A percentile compares a stretch with the other conserved stretches of the same genome.
phyloP scores from a whole-genome alignment of 192 early-diverging fungal species.

The Chytriomyces hyalinus region DNA sequence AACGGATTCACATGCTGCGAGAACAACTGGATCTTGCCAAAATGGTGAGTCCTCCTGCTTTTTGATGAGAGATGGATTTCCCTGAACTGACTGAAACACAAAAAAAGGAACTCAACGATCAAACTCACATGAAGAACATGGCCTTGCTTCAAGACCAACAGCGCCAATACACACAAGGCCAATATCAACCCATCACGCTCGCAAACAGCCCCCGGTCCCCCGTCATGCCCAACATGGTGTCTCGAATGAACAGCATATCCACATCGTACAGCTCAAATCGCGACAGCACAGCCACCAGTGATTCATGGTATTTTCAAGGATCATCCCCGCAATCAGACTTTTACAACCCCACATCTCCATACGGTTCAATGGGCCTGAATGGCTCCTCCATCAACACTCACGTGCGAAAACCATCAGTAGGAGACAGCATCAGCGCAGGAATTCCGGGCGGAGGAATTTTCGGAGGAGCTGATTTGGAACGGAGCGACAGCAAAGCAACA shows the following conservation, averaged over 20 bases:
- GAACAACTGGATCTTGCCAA: neutral
- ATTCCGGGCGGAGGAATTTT: constrained; percentile 3
- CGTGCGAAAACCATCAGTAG: neutral
- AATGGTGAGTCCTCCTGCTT: neutral
- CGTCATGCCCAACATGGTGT: neutral
- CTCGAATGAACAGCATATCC: neutral
- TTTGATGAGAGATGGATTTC: neutral
- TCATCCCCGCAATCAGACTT: neutral
- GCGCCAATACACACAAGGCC: neutral
- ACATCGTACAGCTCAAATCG: neutral
- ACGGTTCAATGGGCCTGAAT: neutral
- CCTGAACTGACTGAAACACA: neutral
- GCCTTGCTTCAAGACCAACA: too few species aligned
- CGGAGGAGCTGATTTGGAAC: constrained; percentile 1
- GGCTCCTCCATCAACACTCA: neutral
- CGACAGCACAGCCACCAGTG: neutral
- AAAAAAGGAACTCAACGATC: neutral
- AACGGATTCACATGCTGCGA: neutral
- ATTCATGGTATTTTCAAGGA: neutral
- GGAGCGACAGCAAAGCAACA: neutral
- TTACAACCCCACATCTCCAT: neutral
- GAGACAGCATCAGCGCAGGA: neutral
- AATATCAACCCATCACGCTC: too few species aligned
- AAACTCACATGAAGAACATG: too few species aligned
- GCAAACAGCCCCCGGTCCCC: neutral